These are phyloP conservation scores for Voacanga thouarsii DNA, from an alignment of 257 asterid genomes.

Conservation along the genomic window DNA sequence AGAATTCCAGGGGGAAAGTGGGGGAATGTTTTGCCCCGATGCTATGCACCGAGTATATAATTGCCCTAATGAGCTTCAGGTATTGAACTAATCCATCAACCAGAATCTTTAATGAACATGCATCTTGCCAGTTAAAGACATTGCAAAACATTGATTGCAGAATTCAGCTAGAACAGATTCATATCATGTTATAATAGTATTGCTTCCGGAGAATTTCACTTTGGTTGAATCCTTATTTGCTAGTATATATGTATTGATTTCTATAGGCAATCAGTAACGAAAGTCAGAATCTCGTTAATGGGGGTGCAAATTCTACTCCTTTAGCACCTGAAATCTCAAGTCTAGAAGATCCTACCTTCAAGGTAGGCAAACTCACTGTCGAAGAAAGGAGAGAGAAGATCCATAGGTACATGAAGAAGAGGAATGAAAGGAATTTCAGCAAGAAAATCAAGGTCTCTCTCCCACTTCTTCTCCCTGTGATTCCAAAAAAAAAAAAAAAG, in stretches of 20 bases:
- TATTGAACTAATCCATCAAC: constrained; percentile 11
- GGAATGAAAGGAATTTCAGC: constrained; percentile 86
- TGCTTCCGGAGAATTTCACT: not conserved
- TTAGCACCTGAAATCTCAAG: constrained; percentile 71
- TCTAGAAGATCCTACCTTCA: constrained; percentile 67
- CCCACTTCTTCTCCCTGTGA: not conserved
- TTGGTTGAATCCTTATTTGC: not conserved
- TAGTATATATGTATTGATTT: not conserved
- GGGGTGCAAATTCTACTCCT: constrained; percentile 44
- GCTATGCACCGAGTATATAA: constrained; percentile 45
- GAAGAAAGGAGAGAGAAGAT: constrained; percentile 90
- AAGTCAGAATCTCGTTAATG: constrained; percentile 57
- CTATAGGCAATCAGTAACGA: constrained; percentile 57
- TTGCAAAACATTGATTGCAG: not conserved
- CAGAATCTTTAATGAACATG: not conserved
- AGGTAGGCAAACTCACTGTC: constrained; percentile 69
- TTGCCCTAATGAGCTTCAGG: constrained; percentile 74
- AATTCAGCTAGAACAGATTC: too few relatives aligned
- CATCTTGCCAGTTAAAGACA: not conserved
- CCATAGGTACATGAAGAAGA: constrained; percentile 76
- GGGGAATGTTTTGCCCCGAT: constrained; percentile 54
- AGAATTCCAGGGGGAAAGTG: constrained; percentile 65
- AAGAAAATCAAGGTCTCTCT: constrained; percentile 81
- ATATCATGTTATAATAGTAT: not conserved
- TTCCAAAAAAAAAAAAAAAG: too few relatives aligned